A percentile compares a stretch with the other conserved stretches of the same genome.
These are phyloP conservation scores for Leccinum insolens DNA, from an alignment of 1,284 basidiomycete genomes.

Conservation along the genomic window DNA sequence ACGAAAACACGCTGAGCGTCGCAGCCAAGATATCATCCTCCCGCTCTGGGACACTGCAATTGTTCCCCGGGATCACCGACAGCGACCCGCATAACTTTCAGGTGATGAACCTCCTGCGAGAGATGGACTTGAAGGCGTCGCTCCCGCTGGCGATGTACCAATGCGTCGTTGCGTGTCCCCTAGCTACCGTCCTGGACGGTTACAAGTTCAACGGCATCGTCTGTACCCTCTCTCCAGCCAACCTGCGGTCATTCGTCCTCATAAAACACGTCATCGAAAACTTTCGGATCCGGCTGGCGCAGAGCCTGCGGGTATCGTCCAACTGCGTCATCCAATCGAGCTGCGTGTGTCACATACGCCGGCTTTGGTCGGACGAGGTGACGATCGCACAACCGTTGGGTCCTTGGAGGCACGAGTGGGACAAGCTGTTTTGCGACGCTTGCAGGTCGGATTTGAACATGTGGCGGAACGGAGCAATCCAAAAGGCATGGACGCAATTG, in stretches of 20 bases:
- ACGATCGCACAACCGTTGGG: slow-evolving; percentile 13
- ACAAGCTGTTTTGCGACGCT: slow-evolving; percentile 16
- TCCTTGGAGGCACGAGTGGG: slow-evolving; percentile 21
- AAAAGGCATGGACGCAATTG: slow-evolving; percentile 18
- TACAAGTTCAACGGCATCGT: slow-evolving; percentile 6
- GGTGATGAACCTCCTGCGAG: slow-evolving; percentile 23
- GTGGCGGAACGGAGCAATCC: slow-evolving; percentile 1
- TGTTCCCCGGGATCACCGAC: slow-evolving; percentile 12
- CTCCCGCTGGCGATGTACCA: slow-evolving; percentile 23
- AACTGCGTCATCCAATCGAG: slow-evolving; percentile 9
- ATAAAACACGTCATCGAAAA: slow-evolving; percentile 11
- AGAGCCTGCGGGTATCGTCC: background rate
- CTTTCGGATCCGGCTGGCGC: background rate
- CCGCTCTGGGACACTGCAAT: background rate
- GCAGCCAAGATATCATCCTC: slow-evolving; percentile 11
- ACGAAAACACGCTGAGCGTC: slow-evolving; percentile 5
- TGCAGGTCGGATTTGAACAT: slow-evolving; percentile 9
- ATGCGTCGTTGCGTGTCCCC: slow-evolving; percentile 12
- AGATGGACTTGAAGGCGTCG: slow-evolving; percentile 9
- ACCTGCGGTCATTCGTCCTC: slow-evolving; percentile 13
- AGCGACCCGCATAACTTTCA: slow-evolving; percentile 22
- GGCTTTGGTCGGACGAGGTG: slow-evolving; percentile 10
- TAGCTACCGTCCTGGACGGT: slow-evolving; percentile 11
- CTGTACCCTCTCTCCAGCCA: slow-evolving; percentile 7
- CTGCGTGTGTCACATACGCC: slow-evolving; percentile 5